A percentile compares a stretch with the other conserved stretches of the same genome.
Evolutionary conservation across 2,329 filamentous ascomycete species (phyloP).

Genomic region (Exophiala calicioides): DNA sequence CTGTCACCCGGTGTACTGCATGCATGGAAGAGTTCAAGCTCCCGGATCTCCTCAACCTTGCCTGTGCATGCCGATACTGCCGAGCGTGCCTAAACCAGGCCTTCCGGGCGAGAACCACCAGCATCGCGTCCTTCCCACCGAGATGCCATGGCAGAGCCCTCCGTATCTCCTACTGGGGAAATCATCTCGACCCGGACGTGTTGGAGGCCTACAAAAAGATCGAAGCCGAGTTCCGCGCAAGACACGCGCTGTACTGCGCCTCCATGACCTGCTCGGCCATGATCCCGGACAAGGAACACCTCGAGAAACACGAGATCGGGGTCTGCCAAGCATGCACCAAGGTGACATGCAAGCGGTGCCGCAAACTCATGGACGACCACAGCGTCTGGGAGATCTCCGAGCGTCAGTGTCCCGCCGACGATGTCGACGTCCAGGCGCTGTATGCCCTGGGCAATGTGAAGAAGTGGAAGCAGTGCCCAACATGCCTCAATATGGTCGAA

Average conservation of each 20-base stretch:
- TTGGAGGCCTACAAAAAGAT: slow-evolving; percentile 19
- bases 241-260: slow-evolving; percentile 24
- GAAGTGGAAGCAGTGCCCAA: slow-evolving; percentile 27
- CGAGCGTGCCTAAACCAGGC: slow-evolving; percentile 20
- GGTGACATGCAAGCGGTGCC: slow-evolving; percentile 16
- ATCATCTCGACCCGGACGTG: slow-evolving; percentile 4
- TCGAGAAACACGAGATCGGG: slow-evolving; percentile 4
- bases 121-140: slow-evolving; percentile 19
- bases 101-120: slow-evolving; percentile 17
- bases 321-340: slow-evolving; percentile 7
- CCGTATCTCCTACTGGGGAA: slow-evolving; percentile 17
- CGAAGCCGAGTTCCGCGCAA: slow-evolving; percentile 20
- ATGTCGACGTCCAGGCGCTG: slow-evolving; percentile 8
- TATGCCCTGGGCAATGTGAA: slow-evolving; percentile 12
- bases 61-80: slow-evolving; percentile 23
- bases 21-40: slow-evolving; percentile 18
- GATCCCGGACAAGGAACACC: slow-evolving; percentile 11
- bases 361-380: slow-evolving; percentile 8
- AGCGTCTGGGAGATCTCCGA: neutral
- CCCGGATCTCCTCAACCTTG: slow-evolving; percentile 9
- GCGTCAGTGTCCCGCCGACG: slow-evolving; percentile 12
- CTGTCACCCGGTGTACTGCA: slow-evolving; percentile 10
- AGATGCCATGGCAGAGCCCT: slow-evolving; percentile 21
- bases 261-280: slow-evolving; percentile 16
- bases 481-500: slow-evolving; percentile 25